Evolutionary conservation across 2,329 filamentous ascomycete species (phyloP), one percentile per base, ranked within the genome.

Genomic region (Metarhizium robertsii): DNA sequence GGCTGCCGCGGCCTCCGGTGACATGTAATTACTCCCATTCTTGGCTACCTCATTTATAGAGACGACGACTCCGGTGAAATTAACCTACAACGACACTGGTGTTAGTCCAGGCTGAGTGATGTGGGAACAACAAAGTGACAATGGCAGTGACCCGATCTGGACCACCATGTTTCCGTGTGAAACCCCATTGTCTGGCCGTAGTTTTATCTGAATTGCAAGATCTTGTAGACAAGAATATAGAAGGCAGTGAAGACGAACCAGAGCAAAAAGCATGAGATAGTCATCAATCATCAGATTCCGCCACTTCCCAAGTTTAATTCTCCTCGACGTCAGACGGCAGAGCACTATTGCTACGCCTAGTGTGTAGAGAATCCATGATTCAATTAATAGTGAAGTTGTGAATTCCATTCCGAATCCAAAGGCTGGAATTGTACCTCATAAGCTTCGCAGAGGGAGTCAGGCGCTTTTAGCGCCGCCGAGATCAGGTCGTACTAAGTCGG

Each of bases 251-350:
- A 11, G 34, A 69, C 58, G 13, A 58, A 73, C 69, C 20, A 77
- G 67, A 7, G 77, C 74, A 54, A 81, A 69, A 8, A 77, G 46
- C 79, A 84, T 84, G 29, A 80, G 67, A 61, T 75, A 82, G 62
- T 85, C 81, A 60, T 84, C 81, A 30, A 75, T 61, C 61, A 79
- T 76, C n/a, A 81, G 73, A 6, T 70, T 70, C 46, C 67, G 71
- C 60, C 74, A 67, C 43, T 75, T 73, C 16, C 77, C 72, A 34
- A 82, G 61, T 52, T 67, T 67, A 18, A 72, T 62, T 1, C 67
- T 65, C 14, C 70, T 62, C 7, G 70, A 68, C 40, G 64, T 50
- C 59, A 68, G 40, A 4, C 66, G 63, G 18, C 61, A 62, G 2
- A 25, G 55, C 11, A 68, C 66, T 3, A 66, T 50, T 4, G 61